These are phyloP conservation scores for Chlorella sp. DNA, from an alignment of 139 green algal genomes.

Conservation along the genomic window DNA sequence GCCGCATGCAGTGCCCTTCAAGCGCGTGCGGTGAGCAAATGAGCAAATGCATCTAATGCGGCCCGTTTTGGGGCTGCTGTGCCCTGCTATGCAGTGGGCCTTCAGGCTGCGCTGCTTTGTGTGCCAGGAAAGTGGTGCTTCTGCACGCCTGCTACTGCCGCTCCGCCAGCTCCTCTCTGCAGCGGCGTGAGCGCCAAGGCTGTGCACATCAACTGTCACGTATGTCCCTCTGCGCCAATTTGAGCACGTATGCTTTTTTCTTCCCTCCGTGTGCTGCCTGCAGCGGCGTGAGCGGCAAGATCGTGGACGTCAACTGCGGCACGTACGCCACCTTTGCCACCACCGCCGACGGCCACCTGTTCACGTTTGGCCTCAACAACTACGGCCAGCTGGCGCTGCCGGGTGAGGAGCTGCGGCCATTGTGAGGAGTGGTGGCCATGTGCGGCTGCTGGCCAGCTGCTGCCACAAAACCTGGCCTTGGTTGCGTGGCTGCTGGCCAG, in stretches of 20 bases:
- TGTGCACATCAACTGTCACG: background rate
- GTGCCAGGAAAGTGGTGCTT: background rate
- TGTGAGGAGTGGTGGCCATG: too few relatives aligned
- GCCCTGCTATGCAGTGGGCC: background rate
- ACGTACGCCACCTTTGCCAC: constrained; percentile 79
- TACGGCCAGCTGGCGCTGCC: constrained; percentile 83
- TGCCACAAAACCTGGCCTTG: too few relatives aligned
- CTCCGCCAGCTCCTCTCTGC: background rate
- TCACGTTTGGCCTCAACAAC: constrained; percentile 91
- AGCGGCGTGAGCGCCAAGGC: too few relatives aligned
- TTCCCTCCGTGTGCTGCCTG: background rate
- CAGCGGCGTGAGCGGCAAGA: constrained; percentile 27
- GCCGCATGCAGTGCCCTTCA: constrained; percentile 49
- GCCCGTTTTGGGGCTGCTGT: too few relatives aligned
- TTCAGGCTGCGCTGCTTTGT: background rate
- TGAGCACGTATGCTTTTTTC: background rate
- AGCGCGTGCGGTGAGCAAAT: background rate
- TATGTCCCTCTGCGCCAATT: background rate
- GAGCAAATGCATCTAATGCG: too few relatives aligned
- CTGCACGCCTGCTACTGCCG: too few relatives aligned
- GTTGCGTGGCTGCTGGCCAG: too few relatives aligned
- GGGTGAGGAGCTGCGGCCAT: background rate
- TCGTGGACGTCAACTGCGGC: constrained; percentile 66
- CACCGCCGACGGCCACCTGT: constrained; percentile 62
- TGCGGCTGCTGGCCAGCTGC: too few relatives aligned